phyloP scores from a whole-genome alignment of 345 rosid species.

The Boechera stricta region DNA sequence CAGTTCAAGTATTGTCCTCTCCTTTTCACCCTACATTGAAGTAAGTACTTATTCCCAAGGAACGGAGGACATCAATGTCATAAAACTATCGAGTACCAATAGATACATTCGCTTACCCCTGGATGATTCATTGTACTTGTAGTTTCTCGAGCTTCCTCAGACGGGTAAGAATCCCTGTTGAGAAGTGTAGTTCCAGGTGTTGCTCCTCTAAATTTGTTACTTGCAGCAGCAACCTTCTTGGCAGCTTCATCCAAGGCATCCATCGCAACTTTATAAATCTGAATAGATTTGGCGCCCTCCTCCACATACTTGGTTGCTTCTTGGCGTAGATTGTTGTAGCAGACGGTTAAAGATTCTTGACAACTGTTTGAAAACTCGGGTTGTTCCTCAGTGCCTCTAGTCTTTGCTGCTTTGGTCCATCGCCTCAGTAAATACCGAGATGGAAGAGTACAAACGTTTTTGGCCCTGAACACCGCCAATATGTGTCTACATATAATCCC shows the following conservation, averaged over 20 bases:
- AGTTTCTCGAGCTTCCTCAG: constrained; percentile 50
- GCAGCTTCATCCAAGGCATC: constrained; percentile 73
- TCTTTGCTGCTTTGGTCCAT: constrained; percentile 84
- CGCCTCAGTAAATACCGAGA: constrained; percentile 66
- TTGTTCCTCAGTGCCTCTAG: constrained; percentile 50
- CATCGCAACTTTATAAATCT: constrained; percentile 73
- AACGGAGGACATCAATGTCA: constrained; percentile 5
- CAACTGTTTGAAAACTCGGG: constrained; percentile 49
- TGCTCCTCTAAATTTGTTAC: constrained; percentile 52
- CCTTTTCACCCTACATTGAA: constrained; percentile 64
- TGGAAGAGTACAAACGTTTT: constrained; percentile 75
- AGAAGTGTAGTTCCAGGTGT: constrained; percentile 38
- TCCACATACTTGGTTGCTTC: constrained; percentile 79
- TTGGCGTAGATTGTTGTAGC: constrained; percentile 71
- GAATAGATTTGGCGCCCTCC: constrained; percentile 80
- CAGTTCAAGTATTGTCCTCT: constrained; percentile 66
- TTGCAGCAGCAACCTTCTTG: constrained; percentile 62
- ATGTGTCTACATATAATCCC: constrained; percentile 82
- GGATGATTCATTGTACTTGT: constrained; percentile 48
- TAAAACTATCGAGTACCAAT: constrained; percentile 9
- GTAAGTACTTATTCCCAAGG: constrained; percentile 20
- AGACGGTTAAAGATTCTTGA: constrained; percentile 60
- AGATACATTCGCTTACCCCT: constrained; percentile 52
- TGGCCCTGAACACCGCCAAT: constrained; percentile 74
- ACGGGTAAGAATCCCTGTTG: constrained; percentile 55